Evolutionary conservation across 768 basidiomycete genomes (phyloP), one percentile per base, ranked within the genome.

Genomic region (Rhodotorula babjevae): DNA sequence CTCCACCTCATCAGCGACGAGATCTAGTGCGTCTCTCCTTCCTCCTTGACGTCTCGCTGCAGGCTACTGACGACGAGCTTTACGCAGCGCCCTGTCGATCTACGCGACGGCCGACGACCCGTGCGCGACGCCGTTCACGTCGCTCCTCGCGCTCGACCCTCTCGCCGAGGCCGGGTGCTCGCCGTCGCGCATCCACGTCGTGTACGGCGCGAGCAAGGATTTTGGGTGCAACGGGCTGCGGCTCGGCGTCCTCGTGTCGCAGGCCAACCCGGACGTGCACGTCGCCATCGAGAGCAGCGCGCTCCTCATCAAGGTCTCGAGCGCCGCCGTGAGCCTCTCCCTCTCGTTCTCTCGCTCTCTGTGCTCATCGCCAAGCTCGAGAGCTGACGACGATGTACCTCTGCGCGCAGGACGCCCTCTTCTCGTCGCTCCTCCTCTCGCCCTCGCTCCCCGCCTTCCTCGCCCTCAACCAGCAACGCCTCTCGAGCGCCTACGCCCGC

Each of bases 141-240:
- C 78, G 21, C 64, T 79, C 65, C 69, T 79, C 29, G 68, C 76
- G 36, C 76, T 79, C 57, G 78, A 79, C 67, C 65, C 73, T 0
- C 50, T 55, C 47, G 67, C 63, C 42, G 78, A 78, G 53, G 77
- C 77, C 0, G 59, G 67, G 15, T 78, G 78, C 65, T 53, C 76
- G 57, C 76, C 77, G 12, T 59, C 69, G 21, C 69, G 78, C 3
- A 63, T 79, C 16, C 64, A 68, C 69, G 27, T 42, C 57, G 63
- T 69, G 1, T 77, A 76, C 57, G 70, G 68, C 52, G 68, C 77
- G n/a, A 67, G 63, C 29, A 79, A 79, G 60, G 78, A 79, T 58
- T 79, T 75, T 67, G 72, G 76, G 15, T 63, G 66, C 61, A 79
- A 79, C 70, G 78, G 78, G 1, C 67, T 79, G 25, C 71, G 78